phyloP scores from a whole-genome alignment of 305 asterid species.

The Stenogyne calaminthoides region DNA sequence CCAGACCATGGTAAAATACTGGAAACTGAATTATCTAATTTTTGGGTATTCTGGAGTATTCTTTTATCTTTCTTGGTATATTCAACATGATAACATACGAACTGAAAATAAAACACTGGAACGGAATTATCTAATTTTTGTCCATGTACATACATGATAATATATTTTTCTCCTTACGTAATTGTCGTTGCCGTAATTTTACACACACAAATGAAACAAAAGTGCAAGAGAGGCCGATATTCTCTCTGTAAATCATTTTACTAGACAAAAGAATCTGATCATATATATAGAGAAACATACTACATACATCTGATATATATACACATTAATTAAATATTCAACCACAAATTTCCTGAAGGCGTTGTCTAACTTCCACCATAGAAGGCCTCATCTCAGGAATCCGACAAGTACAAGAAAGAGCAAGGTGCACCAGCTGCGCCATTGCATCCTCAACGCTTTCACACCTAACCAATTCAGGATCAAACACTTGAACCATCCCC shows the following conservation, averaged over 20 bases:
- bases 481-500: conserved; percentile 44
- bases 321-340: no score
- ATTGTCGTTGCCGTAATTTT: not conserved
- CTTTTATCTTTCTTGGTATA: no score
- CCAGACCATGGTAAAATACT: no score
- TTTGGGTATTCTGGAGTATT: no score
- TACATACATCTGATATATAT: not conserved
- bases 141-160: no score
- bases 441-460: conserved; percentile 38
- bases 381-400: conserved; percentile 47
- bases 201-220: not conserved
- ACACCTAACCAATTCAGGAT: conserved; percentile 38
- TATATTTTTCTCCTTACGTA: not conserved
- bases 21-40: no score
- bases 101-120: no score
- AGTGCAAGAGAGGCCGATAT: not conserved
- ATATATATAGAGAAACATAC: not conserved
- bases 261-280: not conserved
- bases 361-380: conserved; percentile 38
- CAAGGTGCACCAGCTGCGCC: conserved; percentile 50
- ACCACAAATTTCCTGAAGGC: conserved; percentile 36
- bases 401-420: conserved; percentile 49
- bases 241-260: not conserved
- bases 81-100: no score
- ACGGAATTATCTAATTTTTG: no score